Evolutionary conservation across 495 filamentous ascomycete species (phyloP).

Genomic region (Filosporella fistucella): DNA sequence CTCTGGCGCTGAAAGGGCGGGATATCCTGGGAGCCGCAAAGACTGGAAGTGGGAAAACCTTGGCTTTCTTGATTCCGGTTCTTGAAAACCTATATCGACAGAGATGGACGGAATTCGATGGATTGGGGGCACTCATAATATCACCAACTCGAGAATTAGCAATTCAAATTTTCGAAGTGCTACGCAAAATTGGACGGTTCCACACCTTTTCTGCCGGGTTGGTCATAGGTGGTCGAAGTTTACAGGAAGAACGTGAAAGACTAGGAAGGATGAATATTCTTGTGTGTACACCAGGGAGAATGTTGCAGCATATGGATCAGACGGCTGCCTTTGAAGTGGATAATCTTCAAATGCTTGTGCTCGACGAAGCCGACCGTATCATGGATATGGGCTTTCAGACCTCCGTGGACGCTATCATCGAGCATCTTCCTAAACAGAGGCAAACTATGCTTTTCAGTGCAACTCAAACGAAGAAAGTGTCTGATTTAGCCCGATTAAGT

Average conservation of each 20-base stretch:
- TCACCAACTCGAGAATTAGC: slow-evolving; percentile 93
- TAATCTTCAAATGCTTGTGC: slow-evolving; percentile 86
- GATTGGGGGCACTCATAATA: slow-evolving; percentile 86
- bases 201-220: slow-evolving; percentile 91
- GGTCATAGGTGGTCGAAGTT: slow-evolving; percentile 89
- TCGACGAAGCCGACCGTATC: slow-evolving; percentile 96
- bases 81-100: slow-evolving; percentile 91
- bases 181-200: slow-evolving; percentile 83
- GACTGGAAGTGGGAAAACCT: slow-evolving; percentile 93
- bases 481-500: slow-evolving; percentile 83
- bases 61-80: slow-evolving; percentile 88
- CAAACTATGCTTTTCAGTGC: slow-evolving; percentile 96
- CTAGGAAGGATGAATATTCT: slow-evolving; percentile 95
- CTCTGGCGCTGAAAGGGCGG: slow-evolving; percentile 74
- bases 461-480: slow-evolving; percentile 91
- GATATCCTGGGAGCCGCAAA: slow-evolving; percentile 96
- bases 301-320: slow-evolving; percentile 95
- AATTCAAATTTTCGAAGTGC: slow-evolving; percentile 94
- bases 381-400: slow-evolving; percentile 97
- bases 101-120: slow-evolving; percentile 87
- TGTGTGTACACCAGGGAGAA: slow-evolving; percentile 91
- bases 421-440: slow-evolving; percentile 79
- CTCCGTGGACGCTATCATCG: slow-evolving; percentile 87
- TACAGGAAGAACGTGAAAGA: slow-evolving; percentile 83
- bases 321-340: slow-evolving; percentile 86